Conservation (phyloP, 768 basidiomycete species). For the Naematelia aurantialba region DNA sequence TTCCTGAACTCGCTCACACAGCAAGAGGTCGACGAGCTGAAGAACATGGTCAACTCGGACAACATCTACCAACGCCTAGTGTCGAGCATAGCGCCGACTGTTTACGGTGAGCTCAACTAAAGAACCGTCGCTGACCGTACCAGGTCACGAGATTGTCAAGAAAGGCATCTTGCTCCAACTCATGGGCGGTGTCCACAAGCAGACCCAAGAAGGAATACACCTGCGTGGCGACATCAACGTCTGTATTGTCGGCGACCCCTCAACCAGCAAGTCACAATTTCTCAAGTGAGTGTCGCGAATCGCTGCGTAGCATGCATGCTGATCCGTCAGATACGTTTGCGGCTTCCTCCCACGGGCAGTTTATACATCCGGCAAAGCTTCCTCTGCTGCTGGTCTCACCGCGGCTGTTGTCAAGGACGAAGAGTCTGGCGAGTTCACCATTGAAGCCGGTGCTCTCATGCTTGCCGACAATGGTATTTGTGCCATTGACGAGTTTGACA, state of each 20-base stretch:
- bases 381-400: constrained; percentile 96
- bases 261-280: constrained; percentile 97
- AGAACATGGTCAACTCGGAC: constrained; percentile 86
- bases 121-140: background rate
- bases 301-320: constrained; percentile 10
- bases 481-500: constrained; percentile 99
- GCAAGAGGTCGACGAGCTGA: constrained; percentile 91
- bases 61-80: constrained; percentile 93
- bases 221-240: constrained; percentile 98
- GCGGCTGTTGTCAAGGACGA: constrained; percentile 98
- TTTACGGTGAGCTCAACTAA: constrained; percentile 60
- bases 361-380: constrained; percentile 99
- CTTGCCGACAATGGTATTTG: constrained; percentile 99
- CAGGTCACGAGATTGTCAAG: constrained; percentile 93
- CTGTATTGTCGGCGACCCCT: constrained; percentile 95
- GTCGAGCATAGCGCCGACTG: constrained; percentile 92
- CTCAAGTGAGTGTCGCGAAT: constrained; percentile 66
- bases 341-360: constrained; percentile 96
- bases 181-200: constrained; percentile 98
- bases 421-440: constrained; percentile 98
- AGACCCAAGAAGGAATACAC: constrained; percentile 93
- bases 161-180: constrained; percentile 92
- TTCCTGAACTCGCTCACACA: constrained; percentile 86
- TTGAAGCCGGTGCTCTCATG: constrained; percentile 98
- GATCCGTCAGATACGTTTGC: constrained; percentile 74